Evolutionary conservation across 139 green algal genomes (phyloP).

Genomic region (Volvox africanus): DNA sequence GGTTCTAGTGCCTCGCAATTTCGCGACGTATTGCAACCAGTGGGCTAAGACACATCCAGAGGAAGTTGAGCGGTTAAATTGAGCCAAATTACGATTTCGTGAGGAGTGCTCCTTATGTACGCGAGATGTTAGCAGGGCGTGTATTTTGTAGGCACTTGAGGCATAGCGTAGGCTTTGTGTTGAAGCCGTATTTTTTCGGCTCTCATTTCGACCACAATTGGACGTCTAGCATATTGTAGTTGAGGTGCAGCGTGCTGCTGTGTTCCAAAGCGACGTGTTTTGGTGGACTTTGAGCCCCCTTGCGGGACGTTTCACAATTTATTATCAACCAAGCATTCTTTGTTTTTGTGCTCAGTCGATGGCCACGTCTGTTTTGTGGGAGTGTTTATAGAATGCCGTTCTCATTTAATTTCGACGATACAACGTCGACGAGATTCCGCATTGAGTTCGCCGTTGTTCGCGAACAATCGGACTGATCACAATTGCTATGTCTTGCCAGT

Average conservation of each 20-base stretch:
- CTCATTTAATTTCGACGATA: no score
- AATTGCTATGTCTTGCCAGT: no score
- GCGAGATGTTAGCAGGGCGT: background rate
- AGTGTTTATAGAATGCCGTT: no score
- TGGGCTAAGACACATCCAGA: conserved; percentile 21
- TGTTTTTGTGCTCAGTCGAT: background rate
- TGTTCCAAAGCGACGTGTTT: background rate
- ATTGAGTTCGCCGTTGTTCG: no score
- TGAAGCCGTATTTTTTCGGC: background rate
- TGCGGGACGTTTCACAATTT: background rate
- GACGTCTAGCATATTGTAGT: background rate
- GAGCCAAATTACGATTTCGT: background rate
- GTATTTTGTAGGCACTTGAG: background rate
- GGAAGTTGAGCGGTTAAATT: background rate
- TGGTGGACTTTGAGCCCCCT: background rate
- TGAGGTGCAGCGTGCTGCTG: background rate
- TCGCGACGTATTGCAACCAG: conserved; percentile 3
- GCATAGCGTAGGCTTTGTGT: background rate
- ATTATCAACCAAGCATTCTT: background rate
- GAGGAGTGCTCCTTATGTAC: background rate
- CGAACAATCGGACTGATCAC: no score
- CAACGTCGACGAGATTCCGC: no score
- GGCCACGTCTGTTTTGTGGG: no score
- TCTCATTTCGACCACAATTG: background rate
- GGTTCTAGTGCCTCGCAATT: conserved; percentile 4